Conservation (phyloP, 148 eudicot genomes). For the Bassia scoparia region DNA sequence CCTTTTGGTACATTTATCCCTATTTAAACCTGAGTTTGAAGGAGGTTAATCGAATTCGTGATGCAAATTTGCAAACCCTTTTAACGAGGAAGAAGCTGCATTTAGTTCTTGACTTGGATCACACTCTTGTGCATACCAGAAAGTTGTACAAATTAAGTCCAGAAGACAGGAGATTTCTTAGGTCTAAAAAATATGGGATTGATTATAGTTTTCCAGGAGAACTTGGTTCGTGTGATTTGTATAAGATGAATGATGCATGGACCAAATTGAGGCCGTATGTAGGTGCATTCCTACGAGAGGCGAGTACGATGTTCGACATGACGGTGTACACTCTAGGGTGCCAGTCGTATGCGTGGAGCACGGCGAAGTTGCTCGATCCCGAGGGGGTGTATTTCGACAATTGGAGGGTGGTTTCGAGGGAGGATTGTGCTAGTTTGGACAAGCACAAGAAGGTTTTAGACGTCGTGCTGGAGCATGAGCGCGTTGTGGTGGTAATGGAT, state of each 20-base stretch:
- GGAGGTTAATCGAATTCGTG: constrained; percentile 17
- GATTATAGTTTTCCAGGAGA: constrained; percentile 1
- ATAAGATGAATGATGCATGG: constrained; percentile 15
- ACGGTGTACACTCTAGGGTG: constrained; percentile 19
- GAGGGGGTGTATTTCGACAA: constrained; percentile 22
- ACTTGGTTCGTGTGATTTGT: background rate
- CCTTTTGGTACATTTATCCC: constrained; percentile 23
- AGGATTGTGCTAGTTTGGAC: constrained; percentile 13
- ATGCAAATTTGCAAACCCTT: background rate
- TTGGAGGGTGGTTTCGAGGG: constrained; percentile 28
- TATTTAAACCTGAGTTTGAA: constrained; percentile 2
- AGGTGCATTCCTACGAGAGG: constrained; percentile 13
- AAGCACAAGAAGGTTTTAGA: constrained; percentile 31
- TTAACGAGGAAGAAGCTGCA: constrained; percentile 21
- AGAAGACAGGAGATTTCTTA: constrained; percentile 15
- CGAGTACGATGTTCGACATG: constrained; percentile 26
- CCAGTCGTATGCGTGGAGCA: background rate
- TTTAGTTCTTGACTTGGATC: constrained; percentile 30
- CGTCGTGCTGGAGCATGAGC: constrained; percentile 17
- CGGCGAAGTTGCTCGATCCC: constrained; percentile 18
- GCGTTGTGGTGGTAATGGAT: constrained; percentile 22
- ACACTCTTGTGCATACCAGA: constrained; percentile 27
- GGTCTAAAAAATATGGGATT: constrained; percentile 4
- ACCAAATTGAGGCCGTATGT: constrained; percentile 25
- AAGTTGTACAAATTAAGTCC: constrained; percentile 17